phyloP scores from a whole-genome alignment of 2,329 filamentous ascomycete genomes.

The Nakataea oryzae region DNA sequence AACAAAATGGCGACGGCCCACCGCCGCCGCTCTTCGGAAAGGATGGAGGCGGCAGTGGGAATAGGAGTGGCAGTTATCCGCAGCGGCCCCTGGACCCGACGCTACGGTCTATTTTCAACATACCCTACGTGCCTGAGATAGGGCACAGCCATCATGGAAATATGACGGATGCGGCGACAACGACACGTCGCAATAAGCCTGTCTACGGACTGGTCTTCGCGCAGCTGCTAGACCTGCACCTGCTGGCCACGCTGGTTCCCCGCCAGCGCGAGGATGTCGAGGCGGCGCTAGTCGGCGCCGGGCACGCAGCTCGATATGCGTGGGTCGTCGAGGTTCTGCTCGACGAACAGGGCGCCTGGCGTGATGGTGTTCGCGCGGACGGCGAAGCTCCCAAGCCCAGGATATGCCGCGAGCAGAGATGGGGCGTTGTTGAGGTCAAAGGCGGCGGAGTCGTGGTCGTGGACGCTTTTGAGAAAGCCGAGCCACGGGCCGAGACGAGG shows the following conservation, averaged over 20 bases:
- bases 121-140: constrained; percentile 10
- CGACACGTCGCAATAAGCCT: constrained; percentile 28
- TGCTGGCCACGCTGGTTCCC: constrained; percentile 37
- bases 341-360: constrained; percentile 38
- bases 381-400: constrained; percentile 11
- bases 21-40: constrained; percentile 1
- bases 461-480: constrained; percentile 21
- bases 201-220: constrained; percentile 44
- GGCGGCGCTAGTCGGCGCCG: constrained; percentile 10
- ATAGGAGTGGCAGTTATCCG: constrained; percentile 1
- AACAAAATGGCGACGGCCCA: background rate
- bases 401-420: constrained; percentile 39
- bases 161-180: background rate
- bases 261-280: constrained; percentile 28
- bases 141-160: constrained; percentile 6
- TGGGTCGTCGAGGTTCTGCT: constrained; percentile 41
- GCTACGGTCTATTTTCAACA: constrained; percentile 39
- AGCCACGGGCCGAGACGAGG: background rate
- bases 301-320: constrained; percentile 13
- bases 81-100: constrained; percentile 26
- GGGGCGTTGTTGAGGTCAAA: constrained; percentile 35
- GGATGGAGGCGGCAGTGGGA: constrained; percentile 1
- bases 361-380: constrained; percentile 10
- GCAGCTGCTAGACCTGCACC: constrained; percentile 42
- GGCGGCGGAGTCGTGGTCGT: constrained; percentile 23